phyloP scores from a whole-genome alignment of 1,139 yeast species.

The Yamadazyma conglobata region DNA sequence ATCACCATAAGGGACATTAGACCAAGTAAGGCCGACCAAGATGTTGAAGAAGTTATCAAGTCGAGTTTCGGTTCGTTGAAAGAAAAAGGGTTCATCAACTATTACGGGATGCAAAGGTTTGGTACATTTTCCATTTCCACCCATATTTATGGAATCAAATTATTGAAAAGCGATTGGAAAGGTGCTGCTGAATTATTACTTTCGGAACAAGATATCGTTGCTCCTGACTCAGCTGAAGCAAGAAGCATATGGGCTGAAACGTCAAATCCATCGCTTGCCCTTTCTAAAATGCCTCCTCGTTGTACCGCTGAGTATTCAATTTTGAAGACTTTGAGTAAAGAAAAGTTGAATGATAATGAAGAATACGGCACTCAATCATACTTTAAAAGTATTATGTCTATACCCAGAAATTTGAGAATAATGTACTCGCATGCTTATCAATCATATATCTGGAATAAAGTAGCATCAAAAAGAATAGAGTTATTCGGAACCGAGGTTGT shows the following conservation, averaged over 20 bases:
- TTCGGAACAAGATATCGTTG: slow-evolving; percentile 78
- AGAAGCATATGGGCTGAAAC: slow-evolving; percentile 80
- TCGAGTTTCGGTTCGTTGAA: slow-evolving; percentile 56
- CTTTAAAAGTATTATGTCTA: slow-evolving; percentile 80
- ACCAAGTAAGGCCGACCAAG: slow-evolving; percentile 26
- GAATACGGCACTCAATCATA: slow-evolving; percentile 50
- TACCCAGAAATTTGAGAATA: slow-evolving; percentile 86
- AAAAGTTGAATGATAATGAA: slow-evolving; percentile 43
- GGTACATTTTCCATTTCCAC: slow-evolving; percentile 95
- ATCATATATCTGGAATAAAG: slow-evolving; percentile 90
- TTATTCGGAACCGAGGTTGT: slow-evolving; percentile 67
- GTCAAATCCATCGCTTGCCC: slow-evolving; percentile 59
- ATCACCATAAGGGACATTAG: slow-evolving; percentile 77
- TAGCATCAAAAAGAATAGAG: slow-evolving; percentile 73
- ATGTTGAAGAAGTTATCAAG: slow-evolving; percentile 41
- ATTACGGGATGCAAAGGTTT: slow-evolving; percentile 95
- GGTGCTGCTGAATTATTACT: slow-evolving; percentile 74
- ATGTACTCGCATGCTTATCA: slow-evolving; percentile 99
- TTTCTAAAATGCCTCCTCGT: slow-evolving; percentile 76
- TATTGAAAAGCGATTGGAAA: slow-evolving; percentile 74
- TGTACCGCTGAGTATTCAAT: slow-evolving; percentile 83
- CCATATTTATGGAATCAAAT: slow-evolving; percentile 73
- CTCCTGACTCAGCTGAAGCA: slow-evolving; percentile 80
- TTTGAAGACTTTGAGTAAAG: slow-evolving; percentile 52
- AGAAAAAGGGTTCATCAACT: slow-evolving; percentile 79